A percentile compares a stretch with the other conserved stretches of the same genome.
Conservation (phyloP, 2,329 filamentous ascomycete genomes). For the Sclerotinia trifoliorum region DNA sequence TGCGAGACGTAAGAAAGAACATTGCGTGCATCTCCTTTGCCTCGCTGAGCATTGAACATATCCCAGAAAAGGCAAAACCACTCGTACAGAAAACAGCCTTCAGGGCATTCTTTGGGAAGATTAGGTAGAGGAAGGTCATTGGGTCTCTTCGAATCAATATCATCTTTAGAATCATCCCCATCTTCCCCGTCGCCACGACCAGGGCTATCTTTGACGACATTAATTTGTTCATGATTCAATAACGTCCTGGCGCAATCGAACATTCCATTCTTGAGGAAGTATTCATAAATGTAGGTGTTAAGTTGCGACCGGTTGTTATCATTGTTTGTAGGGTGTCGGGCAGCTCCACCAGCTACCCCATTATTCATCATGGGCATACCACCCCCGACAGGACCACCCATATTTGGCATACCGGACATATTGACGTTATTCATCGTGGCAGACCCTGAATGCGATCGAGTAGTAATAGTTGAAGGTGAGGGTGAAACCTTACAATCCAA, state of each 20-base stretch:
- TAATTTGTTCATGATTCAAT: slow-evolving; percentile 64
- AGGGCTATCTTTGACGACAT: slow-evolving; percentile 66
- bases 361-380: slow-evolving; percentile 62
- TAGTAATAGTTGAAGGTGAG: slow-evolving; percentile 25
- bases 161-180: slow-evolving; percentile 75
- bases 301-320: slow-evolving; percentile 54
- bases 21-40: slow-evolving; percentile 59
- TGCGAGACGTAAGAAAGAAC: slow-evolving; percentile 77
- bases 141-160: slow-evolving; percentile 69
- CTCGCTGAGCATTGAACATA: slow-evolving; percentile 80
- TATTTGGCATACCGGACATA: slow-evolving; percentile 67
- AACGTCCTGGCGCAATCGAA: slow-evolving; percentile 78
- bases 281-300: slow-evolving; percentile 89
- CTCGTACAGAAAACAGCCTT: slow-evolving; percentile 86
- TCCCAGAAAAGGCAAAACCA: slow-evolving; percentile 99
- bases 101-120: slow-evolving; percentile 61
- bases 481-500: slow-evolving; percentile 28
- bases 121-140: slow-evolving; percentile 76
- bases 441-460: slow-evolving; percentile 32
- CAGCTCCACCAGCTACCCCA: slow-evolving; percentile 40
- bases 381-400: slow-evolving; percentile 63
- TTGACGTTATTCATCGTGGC: slow-evolving; percentile 41
- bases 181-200: slow-evolving; percentile 68
- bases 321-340: slow-evolving; percentile 37
- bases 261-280: slow-evolving; percentile 83